Percentiles rank a stretch among this genome's conserved stretches.
Conservation (phyloP, 306 rosid species). For the Quercus agrifolia region DNA sequence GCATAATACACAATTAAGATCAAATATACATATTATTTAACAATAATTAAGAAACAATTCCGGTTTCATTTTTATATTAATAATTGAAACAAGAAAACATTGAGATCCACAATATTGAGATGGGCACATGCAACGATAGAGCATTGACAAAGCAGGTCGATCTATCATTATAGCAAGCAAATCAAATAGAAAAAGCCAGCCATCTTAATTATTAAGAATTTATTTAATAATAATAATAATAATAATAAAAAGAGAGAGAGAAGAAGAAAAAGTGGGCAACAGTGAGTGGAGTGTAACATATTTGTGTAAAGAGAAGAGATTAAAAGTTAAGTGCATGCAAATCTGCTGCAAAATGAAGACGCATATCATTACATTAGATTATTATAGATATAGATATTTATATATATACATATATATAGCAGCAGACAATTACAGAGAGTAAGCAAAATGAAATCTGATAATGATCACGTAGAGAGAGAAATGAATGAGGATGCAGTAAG, state of each 20-base stretch:
- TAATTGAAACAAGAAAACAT: neutral
- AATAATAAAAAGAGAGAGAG: neutral
- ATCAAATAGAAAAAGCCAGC: neutral
- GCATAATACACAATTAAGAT: no score
- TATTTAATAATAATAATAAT: neutral
- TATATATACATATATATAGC: no score
- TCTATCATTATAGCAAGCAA: slow-evolving; percentile 12
- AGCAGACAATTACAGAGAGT: no score
- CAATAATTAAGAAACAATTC: no score
- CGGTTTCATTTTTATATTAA: no score
- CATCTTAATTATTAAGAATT: neutral
- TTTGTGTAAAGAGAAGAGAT: no score
- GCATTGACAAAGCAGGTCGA: neutral
- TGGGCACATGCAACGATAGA: slow-evolving; percentile 14
- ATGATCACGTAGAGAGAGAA: neutral
- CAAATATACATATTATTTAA: no score
- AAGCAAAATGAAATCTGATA: neutral
- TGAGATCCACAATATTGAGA: slow-evolving; percentile 34
- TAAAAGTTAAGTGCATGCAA: neutral
- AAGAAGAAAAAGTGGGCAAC: neutral
- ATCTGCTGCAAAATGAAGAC: neutral
- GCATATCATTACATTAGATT: no score
- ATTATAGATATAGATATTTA: no score
- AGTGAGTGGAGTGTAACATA: no score
- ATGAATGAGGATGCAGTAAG: neutral